A percentile compares a stretch with the other conserved stretches of the same genome.
phyloP scores from a whole-genome alignment of 2,329 filamentous ascomycete species.

The Aspergillus uvarum region DNA sequence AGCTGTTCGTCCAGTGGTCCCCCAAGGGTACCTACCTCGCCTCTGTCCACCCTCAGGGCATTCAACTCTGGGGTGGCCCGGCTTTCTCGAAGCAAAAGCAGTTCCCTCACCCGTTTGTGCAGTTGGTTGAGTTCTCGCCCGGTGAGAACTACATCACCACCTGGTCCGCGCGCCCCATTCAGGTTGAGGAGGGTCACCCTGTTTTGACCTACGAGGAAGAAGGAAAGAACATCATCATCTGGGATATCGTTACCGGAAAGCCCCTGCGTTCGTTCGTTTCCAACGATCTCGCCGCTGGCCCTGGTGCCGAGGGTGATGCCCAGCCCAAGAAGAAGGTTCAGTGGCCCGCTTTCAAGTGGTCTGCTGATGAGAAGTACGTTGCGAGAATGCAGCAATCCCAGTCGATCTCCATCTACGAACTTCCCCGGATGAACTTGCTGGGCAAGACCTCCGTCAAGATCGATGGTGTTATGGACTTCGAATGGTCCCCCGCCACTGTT shows the following conservation, averaged over 20 bases:
- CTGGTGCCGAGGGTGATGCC: slow-evolving; percentile 62
- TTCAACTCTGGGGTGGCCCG: slow-evolving; percentile 92
- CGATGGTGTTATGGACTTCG: slow-evolving; percentile 94
- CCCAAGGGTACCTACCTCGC: slow-evolving; percentile 91
- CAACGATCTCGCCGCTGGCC: slow-evolving; percentile 64
- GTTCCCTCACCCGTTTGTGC: slow-evolving; percentile 93
- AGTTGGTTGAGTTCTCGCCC: slow-evolving; percentile 94
- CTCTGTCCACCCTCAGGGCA: slow-evolving; percentile 92
- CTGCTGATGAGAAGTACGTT: slow-evolving; percentile 93
- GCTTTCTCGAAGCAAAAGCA: slow-evolving; percentile 88
- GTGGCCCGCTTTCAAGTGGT: slow-evolving; percentile 99
- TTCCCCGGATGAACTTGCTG: slow-evolving; percentile 83
- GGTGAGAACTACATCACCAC: slow-evolving; percentile 90
- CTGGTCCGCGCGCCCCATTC: slow-evolving; percentile 92
- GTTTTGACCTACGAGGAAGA: slow-evolving; percentile 88
- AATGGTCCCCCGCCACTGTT: slow-evolving; percentile 86
- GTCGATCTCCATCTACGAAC: slow-evolving; percentile 87
- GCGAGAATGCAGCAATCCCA: slow-evolving; percentile 84
- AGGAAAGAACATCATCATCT: slow-evolving; percentile 98
- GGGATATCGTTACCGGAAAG: slow-evolving; percentile 88
- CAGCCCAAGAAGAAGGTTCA: slow-evolving; percentile 86
- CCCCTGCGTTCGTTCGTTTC: slow-evolving; percentile 92
- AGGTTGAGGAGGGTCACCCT: slow-evolving; percentile 78
- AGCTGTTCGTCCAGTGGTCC: slow-evolving; percentile 97
- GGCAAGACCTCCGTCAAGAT: slow-evolving; percentile 94